Evolutionary conservation across 306 rosid species (phyloP), one percentile per base, ranked within the genome.

Genomic region (Prunus dulcis): DNA sequence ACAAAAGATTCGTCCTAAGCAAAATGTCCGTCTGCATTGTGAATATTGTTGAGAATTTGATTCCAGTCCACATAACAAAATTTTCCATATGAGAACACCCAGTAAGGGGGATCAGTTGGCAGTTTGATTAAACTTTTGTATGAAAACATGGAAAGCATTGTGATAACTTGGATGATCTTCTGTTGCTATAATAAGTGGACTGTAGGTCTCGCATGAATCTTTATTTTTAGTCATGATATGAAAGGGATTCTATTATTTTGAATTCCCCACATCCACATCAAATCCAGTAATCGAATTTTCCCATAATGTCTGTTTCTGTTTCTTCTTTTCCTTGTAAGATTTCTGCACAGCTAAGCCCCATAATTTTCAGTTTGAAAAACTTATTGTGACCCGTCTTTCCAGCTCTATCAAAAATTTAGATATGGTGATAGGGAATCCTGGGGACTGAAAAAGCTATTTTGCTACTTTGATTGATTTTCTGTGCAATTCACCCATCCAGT

Each of bases 391-490:
- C 58, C 38, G 50, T 73, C 61, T 71, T 50, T 67, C 22, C 20
- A 43, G 61, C 17, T 53, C 9, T n/a, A 13, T 69, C 67, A 46
- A 67, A 61, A 62, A 66, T 38, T 23, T 4, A 66, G 30, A 58
- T 11, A 62, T 53, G 52, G 45, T 49, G 64, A 14, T 30, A 43
- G 75, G 65, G 52, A 13, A 67, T 46, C 28, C 43, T 9, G 30
- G 72, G 63, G 75, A 20, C 67, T 41, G 28, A 14, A 23, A 62
- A 30, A 6, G 50, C 38, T 38, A 18, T 64, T 32, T 19, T 84
- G 65, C 53, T 71, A 85, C 62, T 55, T 72, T 75, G 67, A 23
- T 68, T 65, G 65, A 52, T 45, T 19, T 69, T 38, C 4, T 60
- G 20, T 77, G 28, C 71, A 30, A 34, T 19, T 68, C 67, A 58